Evolutionary conservation across 345 rosid species (phyloP), one percentile per base, ranked within the genome.

Genomic region (Cochlearia excelsa): DNA sequence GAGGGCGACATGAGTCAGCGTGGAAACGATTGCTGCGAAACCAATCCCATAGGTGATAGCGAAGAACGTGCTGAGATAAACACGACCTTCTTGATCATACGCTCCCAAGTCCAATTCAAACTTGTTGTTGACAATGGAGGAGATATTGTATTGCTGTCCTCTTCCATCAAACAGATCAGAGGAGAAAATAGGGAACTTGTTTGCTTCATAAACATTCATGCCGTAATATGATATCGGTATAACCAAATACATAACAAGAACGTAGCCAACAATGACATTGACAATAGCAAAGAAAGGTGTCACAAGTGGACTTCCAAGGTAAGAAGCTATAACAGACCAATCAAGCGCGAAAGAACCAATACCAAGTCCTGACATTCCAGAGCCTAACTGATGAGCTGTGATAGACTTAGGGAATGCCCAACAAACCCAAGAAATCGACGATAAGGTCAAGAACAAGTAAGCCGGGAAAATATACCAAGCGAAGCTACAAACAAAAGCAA

Each of bases 381-480:
- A 81, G 11, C 85, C 84, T 52, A 79, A 1, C 34, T 80, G 83
- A 5, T 83, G 85, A 61, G 83, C 80, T 26, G 76, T 78, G 9
- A 78, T 71, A 5, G 85, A 83, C 63, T 74, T 81, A 7, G 82
- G 85, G 7, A 75, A 80, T 10, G 29, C 74, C 85, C 85, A 80
- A 39, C 88, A 83, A 40, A 83, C 74, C 80, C 82, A 79, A 10
- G 88, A 80, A 8, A 83, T 58, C 30, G 79, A 59, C 46, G 80
- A 63, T 42, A 83, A 58, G 1, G 80, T 65, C 34, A 73, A 61
- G 75, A 81, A 77, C 35, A 83, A 75, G 75, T 79, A 83, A n/a
- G 77, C 78, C 1, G 88, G 88, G 58, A 83, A 67, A 1, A 79
- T 41, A 38, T 83, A 81, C 88, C 88, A 83, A 2, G 84, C 70